A percentile compares a stretch with the other conserved stretches of the same genome.
Evolutionary conservation across 805 yeast genomes (phyloP).

Genomic region (Wickerhamiella galacta): DNA sequence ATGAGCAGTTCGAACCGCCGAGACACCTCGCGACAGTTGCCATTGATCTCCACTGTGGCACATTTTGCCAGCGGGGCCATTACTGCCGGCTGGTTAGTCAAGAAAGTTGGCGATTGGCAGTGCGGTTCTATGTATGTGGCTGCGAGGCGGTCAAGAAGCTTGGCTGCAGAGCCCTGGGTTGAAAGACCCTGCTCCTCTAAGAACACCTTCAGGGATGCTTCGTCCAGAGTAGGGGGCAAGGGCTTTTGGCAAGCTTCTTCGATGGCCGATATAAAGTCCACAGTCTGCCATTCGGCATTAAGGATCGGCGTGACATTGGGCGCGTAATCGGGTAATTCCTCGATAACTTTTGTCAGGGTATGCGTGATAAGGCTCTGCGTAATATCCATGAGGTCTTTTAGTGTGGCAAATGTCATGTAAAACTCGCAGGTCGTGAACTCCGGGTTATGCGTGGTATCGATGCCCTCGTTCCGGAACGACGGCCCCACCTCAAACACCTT

Average conservation of each 20-base stretch:
- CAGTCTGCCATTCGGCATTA: constrained; percentile 21
- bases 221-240: constrained; percentile 32
- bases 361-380: constrained; percentile 41
- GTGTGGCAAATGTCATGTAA: constrained; percentile 52
- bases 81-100: constrained; percentile 66
- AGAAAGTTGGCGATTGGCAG: constrained; percentile 49
- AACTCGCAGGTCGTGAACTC: constrained; percentile 87
- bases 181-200: constrained; percentile 11
- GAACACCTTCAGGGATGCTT: constrained; percentile 24
- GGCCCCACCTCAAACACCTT: constrained; percentile 73
- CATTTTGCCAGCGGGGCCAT: constrained; percentile 85
- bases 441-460: constrained; percentile 86
- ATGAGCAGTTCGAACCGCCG: constrained; percentile 75
- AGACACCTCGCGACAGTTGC: constrained; percentile 27
- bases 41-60: constrained; percentile 13
- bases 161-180: constrained; percentile 28
- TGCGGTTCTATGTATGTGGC: constrained; percentile 47
- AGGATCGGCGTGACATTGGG: constrained; percentile 2
- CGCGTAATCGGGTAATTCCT: constrained; percentile 10
- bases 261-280: constrained; percentile 54
- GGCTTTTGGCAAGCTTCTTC: constrained; percentile 34
- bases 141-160: constrained; percentile 48
- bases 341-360: constrained; percentile 19
- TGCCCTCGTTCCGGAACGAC: constrained; percentile 80
- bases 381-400: constrained; percentile 47